A percentile compares a stretch with the other conserved stretches of the same genome.
Conservation (phyloP, 768 basidiomycete species). For the Strobilomyces confusus region DNA sequence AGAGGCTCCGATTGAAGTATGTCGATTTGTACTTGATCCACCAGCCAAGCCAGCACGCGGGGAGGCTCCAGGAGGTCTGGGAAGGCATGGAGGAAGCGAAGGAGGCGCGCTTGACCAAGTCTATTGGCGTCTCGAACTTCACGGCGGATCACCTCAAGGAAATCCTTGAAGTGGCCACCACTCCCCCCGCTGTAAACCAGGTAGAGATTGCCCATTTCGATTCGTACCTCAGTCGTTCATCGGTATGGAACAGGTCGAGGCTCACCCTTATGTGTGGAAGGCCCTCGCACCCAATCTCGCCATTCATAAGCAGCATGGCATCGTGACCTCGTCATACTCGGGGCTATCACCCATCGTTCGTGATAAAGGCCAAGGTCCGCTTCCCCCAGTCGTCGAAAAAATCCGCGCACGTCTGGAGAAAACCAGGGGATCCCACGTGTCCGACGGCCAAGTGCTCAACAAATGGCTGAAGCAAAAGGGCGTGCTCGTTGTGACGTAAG, state of each 20-base stretch:
- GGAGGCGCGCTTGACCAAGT: conserved; percentile 36
- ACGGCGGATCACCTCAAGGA: conserved; percentile 39
- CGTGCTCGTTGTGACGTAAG: conserved; percentile 32
- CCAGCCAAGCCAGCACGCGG: conserved; percentile 34
- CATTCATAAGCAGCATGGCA: conserved; percentile 34
- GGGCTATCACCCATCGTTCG: conserved; percentile 38
- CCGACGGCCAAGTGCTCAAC: conserved; percentile 27
- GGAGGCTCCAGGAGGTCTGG: conserved; percentile 52
- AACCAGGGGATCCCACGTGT: conserved; percentile 25
- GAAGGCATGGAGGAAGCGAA: conserved; percentile 56
- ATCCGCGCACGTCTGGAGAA: conserved; percentile 30
- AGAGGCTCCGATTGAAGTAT: conserved; percentile 48
- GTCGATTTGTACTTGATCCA: conserved; percentile 70
- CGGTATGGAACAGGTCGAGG: conserved; percentile 38
- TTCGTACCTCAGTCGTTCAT: neutral
- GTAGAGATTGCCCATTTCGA: conserved; percentile 18
- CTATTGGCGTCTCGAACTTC: conserved; percentile 58
- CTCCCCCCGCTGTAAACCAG: conserved; percentile 53
- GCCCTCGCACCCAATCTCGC: conserved; percentile 36
- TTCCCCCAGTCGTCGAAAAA: conserved; percentile 35
- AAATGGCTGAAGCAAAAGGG: conserved; percentile 31
- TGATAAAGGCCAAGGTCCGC: conserved; percentile 32
- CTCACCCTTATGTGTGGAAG: conserved; percentile 50
- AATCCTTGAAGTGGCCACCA: conserved; percentile 40
- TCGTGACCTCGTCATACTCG: conserved; percentile 38